Evolutionary conservation across 345 rosid species (phyloP).

Genomic region (Cardamine chenopodiifolia): DNA sequence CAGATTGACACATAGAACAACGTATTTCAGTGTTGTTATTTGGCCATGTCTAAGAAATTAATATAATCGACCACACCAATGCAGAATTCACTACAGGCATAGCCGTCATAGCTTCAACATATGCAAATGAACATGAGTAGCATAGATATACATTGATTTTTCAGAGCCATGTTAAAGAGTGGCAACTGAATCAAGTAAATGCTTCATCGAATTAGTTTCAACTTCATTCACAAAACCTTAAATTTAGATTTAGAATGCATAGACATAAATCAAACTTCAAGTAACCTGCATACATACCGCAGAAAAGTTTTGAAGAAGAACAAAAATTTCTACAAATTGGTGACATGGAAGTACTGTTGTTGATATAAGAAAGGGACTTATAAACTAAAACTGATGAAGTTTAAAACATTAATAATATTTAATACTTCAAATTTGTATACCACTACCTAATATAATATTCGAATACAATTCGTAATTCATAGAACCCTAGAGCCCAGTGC

Average conservation of each 20-base stretch:
- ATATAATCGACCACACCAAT: not conserved
- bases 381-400: not conserved
- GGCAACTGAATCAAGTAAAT: not conserved
- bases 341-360: not conserved
- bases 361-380: not conserved
- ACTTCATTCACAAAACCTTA: not conserved
- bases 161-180: not conserved
- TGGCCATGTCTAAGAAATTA: not conserved
- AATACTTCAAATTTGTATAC: not conserved
- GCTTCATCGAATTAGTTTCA: not conserved
- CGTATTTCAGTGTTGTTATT: not conserved
- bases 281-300: not conserved
- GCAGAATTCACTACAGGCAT: not conserved
- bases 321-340: not conserved
- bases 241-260: not conserved
- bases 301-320: not conserved
- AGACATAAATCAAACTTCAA: not conserved
- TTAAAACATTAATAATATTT: not conserved
- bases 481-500: not conserved
- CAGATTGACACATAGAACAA: not conserved
- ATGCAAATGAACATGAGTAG: not conserved
- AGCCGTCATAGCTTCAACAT: not conserved
- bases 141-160: not conserved
- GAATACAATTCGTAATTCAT: not conserved
- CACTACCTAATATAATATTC: not conserved